Conservation (phyloP, 164 flowering plant species). For the Vitis rotundifolia region DNA sequence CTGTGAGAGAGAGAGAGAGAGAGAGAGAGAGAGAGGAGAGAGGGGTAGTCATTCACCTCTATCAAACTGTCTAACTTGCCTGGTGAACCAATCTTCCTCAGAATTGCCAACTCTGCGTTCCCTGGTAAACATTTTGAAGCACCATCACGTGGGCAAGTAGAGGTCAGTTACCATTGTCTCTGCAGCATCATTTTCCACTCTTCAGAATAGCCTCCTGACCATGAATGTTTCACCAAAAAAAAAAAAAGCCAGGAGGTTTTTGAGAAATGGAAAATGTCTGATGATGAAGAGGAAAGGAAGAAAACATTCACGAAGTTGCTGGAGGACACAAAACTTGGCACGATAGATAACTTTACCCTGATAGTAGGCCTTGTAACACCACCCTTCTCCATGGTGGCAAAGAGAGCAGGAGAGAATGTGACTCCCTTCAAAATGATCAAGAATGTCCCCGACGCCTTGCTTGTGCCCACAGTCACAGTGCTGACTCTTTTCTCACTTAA, state of each 20-base stretch:
- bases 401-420: constrained; percentile 62
- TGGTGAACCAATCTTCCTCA: constrained; percentile 18
- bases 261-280: constrained; percentile 26
- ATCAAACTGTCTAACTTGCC: background rate
- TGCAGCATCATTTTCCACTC: background rate
- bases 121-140: constrained; percentile 76
- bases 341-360: constrained; percentile 41
- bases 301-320: constrained; percentile 31
- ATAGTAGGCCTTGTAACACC: constrained; percentile 62
- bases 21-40: too few species aligned
- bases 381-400: constrained; percentile 69
- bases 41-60: too few species aligned
- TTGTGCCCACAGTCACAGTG: constrained; percentile 65
- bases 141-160: constrained; percentile 38
- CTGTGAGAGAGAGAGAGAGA: too few species aligned
- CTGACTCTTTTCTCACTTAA: constrained; percentile 39
- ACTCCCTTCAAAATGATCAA: constrained; percentile 52
- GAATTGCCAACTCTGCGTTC: constrained; percentile 61
- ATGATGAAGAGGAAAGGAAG: constrained; percentile 26
- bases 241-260: constrained; percentile 31
- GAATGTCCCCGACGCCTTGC: constrained; percentile 59
- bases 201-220: background rate
- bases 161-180: constrained; percentile 29
- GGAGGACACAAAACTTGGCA: constrained; percentile 38
- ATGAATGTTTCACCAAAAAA: background rate